phyloP scores from a whole-genome alignment of 2,329 filamentous ascomycete genomes.

The Trichoderma endophyticum region DNA sequence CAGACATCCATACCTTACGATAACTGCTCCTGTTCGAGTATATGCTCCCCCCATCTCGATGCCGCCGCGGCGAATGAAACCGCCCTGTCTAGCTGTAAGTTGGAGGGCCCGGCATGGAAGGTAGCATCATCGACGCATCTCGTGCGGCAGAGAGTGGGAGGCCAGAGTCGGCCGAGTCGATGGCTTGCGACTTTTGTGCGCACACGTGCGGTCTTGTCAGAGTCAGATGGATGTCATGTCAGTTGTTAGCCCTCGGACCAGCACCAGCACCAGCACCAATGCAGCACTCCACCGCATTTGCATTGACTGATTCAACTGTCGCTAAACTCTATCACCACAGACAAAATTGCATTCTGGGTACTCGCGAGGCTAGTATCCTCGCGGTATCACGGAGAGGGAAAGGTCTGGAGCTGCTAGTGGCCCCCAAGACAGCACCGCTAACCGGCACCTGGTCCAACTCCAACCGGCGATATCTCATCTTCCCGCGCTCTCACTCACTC shows the following conservation, averaged over 20 bases:
- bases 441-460: not conserved
- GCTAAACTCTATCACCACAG: constrained; percentile 6
- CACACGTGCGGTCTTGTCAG: not conserved
- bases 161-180: not conserved
- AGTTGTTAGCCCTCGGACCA: not conserved
- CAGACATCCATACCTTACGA: not conserved
- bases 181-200: constrained; percentile 5
- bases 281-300: not conserved
- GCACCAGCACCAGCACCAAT: not conserved
- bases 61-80: not conserved
- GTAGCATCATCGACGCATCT: constrained; percentile 1
- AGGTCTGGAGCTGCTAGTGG: not conserved
- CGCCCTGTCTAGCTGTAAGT: not conserved
- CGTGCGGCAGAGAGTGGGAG: not conserved
- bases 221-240: not conserved
- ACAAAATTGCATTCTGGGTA: not conserved
- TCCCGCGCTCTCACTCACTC: not conserved
- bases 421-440: not conserved
- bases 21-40: not conserved
- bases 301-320: not conserved
- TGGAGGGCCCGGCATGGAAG: constrained; percentile 15
- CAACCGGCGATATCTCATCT: not conserved
- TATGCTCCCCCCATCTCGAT: not conserved
- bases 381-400: not conserved
- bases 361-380: not conserved